Evolutionary conservation across 768 basidiomycete genomes (phyloP).

Genomic region (Podaxis sp.): DNA sequence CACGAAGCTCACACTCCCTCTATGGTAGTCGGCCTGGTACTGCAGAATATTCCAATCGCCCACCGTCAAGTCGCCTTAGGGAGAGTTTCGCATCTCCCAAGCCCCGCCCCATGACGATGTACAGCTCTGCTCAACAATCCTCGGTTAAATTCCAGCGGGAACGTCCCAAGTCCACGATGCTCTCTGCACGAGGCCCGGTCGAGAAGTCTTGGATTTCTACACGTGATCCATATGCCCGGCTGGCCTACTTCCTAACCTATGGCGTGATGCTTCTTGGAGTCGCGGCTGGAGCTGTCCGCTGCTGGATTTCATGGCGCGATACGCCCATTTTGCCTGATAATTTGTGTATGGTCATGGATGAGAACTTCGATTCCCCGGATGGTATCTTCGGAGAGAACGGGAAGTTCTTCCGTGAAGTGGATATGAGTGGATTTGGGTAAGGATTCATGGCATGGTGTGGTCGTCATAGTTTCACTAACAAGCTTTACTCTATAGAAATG

Average conservation of each 20-base stretch:
- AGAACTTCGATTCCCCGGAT: constrained; percentile 65
- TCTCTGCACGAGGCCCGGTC: constrained; percentile 31
- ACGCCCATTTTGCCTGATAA: constrained; percentile 45
- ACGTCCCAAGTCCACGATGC: constrained; percentile 53
- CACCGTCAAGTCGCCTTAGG: constrained; percentile 40
- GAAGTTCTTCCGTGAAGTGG: constrained; percentile 76
- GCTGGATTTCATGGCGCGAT: constrained; percentile 56
- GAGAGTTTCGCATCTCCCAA: constrained; percentile 62
- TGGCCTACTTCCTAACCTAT: constrained; percentile 69
- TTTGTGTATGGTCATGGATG: constrained; percentile 72
- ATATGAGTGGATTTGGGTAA: constrained; percentile 86
- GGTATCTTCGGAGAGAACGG: constrained; percentile 61
- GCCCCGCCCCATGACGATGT: constrained; percentile 54
- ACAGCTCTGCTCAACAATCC: constrained; percentile 45
- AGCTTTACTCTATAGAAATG: constrained; percentile 47
- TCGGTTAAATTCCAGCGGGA: constrained; percentile 39
- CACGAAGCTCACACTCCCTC: constrained; percentile 38
- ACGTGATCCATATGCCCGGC: constrained; percentile 53
- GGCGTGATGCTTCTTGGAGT: constrained; percentile 57
- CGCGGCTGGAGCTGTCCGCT: constrained; percentile 48
- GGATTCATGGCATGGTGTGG: constrained; percentile 22
- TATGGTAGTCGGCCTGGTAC: constrained; percentile 36
- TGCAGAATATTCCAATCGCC: constrained; percentile 11
- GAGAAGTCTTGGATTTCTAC: constrained; percentile 65
- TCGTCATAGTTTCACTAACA: constrained; percentile 15